phyloP scores from a whole-genome alignment of 331 rosid genomes.

The Erythrophleum ivorense region DNA sequence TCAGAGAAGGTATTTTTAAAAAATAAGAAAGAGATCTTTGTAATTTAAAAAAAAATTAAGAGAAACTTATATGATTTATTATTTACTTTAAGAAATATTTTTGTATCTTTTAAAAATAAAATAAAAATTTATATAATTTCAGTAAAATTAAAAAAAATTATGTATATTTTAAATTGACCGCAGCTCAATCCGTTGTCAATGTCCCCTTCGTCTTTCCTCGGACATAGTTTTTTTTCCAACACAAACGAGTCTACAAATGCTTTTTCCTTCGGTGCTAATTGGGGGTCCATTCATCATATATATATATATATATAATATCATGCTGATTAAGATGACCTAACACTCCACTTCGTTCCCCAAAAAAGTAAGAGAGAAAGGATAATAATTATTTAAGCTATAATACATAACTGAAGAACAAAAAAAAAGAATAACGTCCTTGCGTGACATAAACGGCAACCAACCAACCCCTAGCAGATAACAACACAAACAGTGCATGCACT shows the following conservation, averaged over 20 bases:
- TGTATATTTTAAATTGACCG: too few species aligned
- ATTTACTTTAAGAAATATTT: too few species aligned
- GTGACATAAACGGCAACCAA: slow-evolving; percentile 37
- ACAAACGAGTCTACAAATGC: not conserved
- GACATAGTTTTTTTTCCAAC: not conserved
- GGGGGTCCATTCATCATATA: not conserved
- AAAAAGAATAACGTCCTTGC: not conserved
- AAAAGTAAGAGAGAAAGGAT: slow-evolving; percentile 17
- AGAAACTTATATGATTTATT: too few species aligned
- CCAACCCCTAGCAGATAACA: slow-evolving; percentile 35
- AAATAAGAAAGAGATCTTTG: too few species aligned
- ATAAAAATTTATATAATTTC: too few species aligned
- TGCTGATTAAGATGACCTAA: slow-evolving; percentile 32
- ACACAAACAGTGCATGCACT: slow-evolving; percentile 34
- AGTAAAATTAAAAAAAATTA: too few species aligned
- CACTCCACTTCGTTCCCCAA: not conserved
- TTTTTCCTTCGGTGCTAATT: not conserved
- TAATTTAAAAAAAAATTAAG: too few species aligned
- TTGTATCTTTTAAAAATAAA: too few species aligned
- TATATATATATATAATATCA: not conserved
- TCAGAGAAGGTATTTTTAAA: too few species aligned
- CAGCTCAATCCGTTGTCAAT: too few species aligned
- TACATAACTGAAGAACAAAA: slow-evolving; percentile 5
- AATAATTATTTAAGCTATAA: slow-evolving; percentile 33
- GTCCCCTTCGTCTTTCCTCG: not conserved